Base-by-base conservation (phyloP, 2,329 filamentous ascomycete species). In the Mollisia scopiformis region DNA sequence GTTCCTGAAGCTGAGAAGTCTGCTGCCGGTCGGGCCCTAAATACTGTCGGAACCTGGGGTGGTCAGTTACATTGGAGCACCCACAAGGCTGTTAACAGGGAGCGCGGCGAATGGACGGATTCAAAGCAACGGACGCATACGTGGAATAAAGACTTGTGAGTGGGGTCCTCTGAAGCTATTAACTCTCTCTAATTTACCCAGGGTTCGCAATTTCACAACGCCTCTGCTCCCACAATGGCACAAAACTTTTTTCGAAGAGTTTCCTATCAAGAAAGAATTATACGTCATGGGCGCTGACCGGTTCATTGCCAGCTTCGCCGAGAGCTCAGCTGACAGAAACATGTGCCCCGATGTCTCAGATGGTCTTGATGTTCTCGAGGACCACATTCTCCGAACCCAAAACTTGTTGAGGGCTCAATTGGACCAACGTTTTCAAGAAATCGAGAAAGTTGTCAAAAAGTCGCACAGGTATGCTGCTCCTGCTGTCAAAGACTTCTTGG, bases 71-170 rank as follows among this genome's bases (percentile, higher is more conserved):
- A 54, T 39, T 69, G 66, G 67, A 47, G 35, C 14, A 68, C 64
- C 2, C 58, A 66, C n/a, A 35, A 53, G 43, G 57, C 47, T 6
- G 43, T 56, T 8, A 69, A 68, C 28, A 46, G 46, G 6, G 46
- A 35, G 6, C 31, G 46, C 23, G 67, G 64, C 13, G 25, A 51
- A 10, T 65, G 60, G 59, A 46, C 6, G 16, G 31, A 53, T 23
- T 35, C 27, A 1, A 25, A 41, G 35, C 21, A 58, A 43, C 14
- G 53, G 21, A 3, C 28, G 1, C 39, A 62, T 16, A 47, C 62
- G 19, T 69, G 68, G 68, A 66, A 66, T 58, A 55, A 62, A 19
- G 52, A 64, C 1, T 21, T 69, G 67, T 68, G 58, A 63, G 66
- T 65, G 13, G 8, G 1, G 11, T 19, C 10, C 25, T 50, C 11